Conservation (phyloP, 371 early-diverging fungal species). For the Mucor irregularis region DNA sequence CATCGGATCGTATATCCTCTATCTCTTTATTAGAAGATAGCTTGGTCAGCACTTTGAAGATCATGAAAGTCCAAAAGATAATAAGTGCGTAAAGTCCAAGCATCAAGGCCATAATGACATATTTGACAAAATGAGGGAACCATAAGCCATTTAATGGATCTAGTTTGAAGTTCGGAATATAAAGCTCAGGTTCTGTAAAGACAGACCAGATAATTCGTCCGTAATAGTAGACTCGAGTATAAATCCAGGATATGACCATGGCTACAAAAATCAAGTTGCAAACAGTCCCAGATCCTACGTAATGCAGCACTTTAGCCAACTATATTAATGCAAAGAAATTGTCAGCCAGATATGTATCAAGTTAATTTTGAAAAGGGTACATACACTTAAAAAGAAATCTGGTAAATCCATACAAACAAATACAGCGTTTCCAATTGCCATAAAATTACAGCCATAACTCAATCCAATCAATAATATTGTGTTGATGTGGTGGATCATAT, state of each 20-base stretch:
- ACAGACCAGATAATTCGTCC: constrained; percentile 51
- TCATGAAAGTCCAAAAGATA: constrained; percentile 66
- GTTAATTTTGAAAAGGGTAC: constrained; percentile 32
- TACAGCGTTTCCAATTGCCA: constrained; percentile 71
- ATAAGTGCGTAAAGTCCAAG: constrained; percentile 46
- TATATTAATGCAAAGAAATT: constrained; percentile 19
- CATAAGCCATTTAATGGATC: constrained; percentile 47
- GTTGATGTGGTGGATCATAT: constrained; percentile 72
- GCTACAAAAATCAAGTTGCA: constrained; percentile 63
- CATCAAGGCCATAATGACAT: constrained; percentile 48
- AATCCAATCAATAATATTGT: constrained; percentile 65
- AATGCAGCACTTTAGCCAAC: constrained; percentile 63
- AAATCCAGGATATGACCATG: constrained; percentile 70
- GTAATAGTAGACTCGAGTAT: constrained; percentile 67
- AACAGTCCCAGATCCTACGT: constrained; percentile 39
- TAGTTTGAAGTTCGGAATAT: constrained; percentile 40
- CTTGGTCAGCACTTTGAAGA: constrained; percentile 60
- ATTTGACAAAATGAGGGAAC: constrained; percentile 52
- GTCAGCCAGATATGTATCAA: background rate
- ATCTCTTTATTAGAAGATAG: constrained; percentile 58
- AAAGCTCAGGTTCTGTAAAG: constrained; percentile 42
- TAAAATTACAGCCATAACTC: constrained; percentile 69
- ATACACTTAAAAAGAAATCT: constrained; percentile 76
- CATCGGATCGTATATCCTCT: constrained; percentile 67
- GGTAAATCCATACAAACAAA: constrained; percentile 77